phyloP scores from a whole-genome alignment of 2,329 filamentous ascomycete genomes.

The Orbilia quercus region DNA sequence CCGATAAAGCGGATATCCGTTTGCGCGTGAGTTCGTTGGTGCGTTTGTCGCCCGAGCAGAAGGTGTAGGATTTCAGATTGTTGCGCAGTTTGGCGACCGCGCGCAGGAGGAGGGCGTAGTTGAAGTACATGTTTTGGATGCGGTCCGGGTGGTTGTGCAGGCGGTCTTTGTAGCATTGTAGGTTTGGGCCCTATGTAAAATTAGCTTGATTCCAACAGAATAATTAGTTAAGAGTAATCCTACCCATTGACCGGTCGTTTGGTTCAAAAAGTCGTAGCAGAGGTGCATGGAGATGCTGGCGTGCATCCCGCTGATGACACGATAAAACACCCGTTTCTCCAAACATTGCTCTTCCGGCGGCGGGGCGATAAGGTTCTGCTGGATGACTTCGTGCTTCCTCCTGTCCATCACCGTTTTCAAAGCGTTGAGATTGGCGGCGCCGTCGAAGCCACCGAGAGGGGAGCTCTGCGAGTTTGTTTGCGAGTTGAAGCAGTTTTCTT shows the following conservation, averaged over 20 bases:
- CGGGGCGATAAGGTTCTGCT: slow-evolving; percentile 67
- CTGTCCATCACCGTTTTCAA: slow-evolving; percentile 68
- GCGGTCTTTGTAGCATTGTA: slow-evolving; percentile 87
- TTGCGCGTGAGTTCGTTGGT: slow-evolving; percentile 83
- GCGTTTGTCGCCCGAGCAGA: slow-evolving; percentile 84
- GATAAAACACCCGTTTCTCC: slow-evolving; percentile 98
- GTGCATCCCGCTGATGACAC: slow-evolving; percentile 96
- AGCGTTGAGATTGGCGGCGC: slow-evolving; percentile 67
- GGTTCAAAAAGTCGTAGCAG: slow-evolving; percentile 95
- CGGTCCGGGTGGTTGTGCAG: slow-evolving; percentile 87
- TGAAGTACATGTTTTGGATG: slow-evolving; percentile 98
- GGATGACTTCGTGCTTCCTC: slow-evolving; percentile 56
- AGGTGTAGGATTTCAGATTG: slow-evolving; percentile 82
- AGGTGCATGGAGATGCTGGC: slow-evolving; percentile 96
- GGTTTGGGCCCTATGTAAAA: slow-evolving; percentile 78
- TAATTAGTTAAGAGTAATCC: not conserved
- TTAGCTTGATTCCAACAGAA: not conserved
- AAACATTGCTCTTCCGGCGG: slow-evolving; percentile 91
- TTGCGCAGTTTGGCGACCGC: slow-evolving; percentile 90
- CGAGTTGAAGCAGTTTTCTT: slow-evolving; percentile 89
- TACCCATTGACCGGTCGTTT: slow-evolving; percentile 87
- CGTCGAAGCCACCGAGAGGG: slow-evolving; percentile 18
- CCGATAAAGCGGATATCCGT: slow-evolving; percentile 81
- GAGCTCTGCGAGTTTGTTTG: slow-evolving; percentile 60
- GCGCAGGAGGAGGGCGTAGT: slow-evolving; percentile 93